Evolutionary conservation across 1,284 basidiomycete genomes (phyloP), one percentile per base, ranked within the genome.

Genomic region (Pholiota adiposa): DNA sequence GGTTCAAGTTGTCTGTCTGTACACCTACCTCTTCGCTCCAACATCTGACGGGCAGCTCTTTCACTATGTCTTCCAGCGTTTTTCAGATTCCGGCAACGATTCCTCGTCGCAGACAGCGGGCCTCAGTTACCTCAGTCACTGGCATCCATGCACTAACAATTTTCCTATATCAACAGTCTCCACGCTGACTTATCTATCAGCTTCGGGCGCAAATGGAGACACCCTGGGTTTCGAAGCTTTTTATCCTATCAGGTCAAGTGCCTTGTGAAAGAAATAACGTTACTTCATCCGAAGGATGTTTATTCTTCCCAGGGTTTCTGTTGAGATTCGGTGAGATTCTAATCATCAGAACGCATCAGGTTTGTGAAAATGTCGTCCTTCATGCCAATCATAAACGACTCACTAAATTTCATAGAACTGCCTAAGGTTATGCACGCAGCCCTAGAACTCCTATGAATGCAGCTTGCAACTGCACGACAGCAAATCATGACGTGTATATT

Each of bases 31-130:
- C 41, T 43, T 19, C 38, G 31, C 19, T 43, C 31, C 56, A 52
- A 54, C 58, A 48, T 54, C 31, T 62, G 60, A 57, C 40, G 52
- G 56, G 53, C 61, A 48, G n/a, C n/a, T 56, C 58, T 60, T 54
- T 56, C 60, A 41, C 40, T 19, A 19, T 43, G 18, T 25, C 40
- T 18, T 21, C 18, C 18, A 21, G 6, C 18, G 14, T 33, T 16
- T 34, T 8, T 18, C 18, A n/a, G 11, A 18, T 27, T 31, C 34
- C 9, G 29, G 4, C 7, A 34, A 16, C 29, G 23, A 41, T 31
- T 48, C 25, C 29, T 49, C 57, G 38, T 58, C 16, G 36, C 36
- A 16, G 16, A 38, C 36, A 38, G 12, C 36, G 12, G 14, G 6
- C 14, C 36, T 31, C 36, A 38, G 14, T n/a, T 12, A 33, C 36